Percentiles rank a stretch among this genome's conserved stretches.
Conservation (phyloP, 2,329 filamentous ascomycete species). For the Pseudopithomyces maydicus region DNA sequence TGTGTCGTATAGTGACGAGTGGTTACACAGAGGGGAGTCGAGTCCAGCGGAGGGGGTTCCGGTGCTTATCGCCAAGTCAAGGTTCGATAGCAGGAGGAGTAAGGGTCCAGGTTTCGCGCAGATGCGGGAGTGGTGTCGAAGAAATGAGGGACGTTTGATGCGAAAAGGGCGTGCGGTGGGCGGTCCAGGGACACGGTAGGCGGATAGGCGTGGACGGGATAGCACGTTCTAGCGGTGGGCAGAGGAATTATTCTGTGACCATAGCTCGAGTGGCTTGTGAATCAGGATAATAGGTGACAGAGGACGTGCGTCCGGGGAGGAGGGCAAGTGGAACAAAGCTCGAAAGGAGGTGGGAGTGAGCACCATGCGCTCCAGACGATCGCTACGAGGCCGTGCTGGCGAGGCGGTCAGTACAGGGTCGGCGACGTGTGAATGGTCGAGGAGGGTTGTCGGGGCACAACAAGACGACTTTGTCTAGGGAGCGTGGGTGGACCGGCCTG, state of each 20-base stretch:
- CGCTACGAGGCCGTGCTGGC: constrained; percentile 5
- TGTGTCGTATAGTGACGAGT: constrained; percentile 18
- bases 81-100: constrained; percentile 42
- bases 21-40: constrained; percentile 23
- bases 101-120: constrained; percentile 49
- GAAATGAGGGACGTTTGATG: constrained; percentile 49
- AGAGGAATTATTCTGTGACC: constrained; percentile 46
- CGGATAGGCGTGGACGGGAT: constrained; percentile 46
- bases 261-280: constrained; percentile 45
- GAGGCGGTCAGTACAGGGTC: constrained; percentile 29
- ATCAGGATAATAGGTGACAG: constrained; percentile 39
- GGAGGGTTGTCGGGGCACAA: constrained; percentile 17
- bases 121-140: constrained; percentile 42
- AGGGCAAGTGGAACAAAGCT: constrained; percentile 40
- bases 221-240: constrained; percentile 46
- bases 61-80: constrained; percentile 43
- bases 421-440: constrained; percentile 29
- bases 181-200: constrained; percentile 49
- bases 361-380: constrained; percentile 18
- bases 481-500: constrained; percentile 20
- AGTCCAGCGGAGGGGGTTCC: constrained; percentile 30
- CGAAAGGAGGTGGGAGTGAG: constrained; percentile 29
- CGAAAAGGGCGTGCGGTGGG: constrained; percentile 47
- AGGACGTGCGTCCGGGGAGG: constrained; percentile 43
- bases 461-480: constrained; percentile 22